Evolutionary conservation across 495 filamentous ascomycete species (phyloP).

Genomic region (Glarea lozoyensis): DNA sequence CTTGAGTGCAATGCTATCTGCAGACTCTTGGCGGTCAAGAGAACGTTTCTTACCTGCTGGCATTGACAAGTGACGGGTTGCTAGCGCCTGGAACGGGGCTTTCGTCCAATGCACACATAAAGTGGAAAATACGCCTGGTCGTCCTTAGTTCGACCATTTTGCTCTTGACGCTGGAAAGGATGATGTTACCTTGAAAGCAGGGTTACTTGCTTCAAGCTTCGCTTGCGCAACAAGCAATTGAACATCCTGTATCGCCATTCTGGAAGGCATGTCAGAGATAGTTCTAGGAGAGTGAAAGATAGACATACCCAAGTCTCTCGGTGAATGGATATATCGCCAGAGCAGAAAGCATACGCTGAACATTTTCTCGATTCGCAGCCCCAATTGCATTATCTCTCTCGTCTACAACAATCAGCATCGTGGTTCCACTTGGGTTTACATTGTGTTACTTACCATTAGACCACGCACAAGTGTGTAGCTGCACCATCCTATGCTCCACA

Average conservation of each 20-base stretch:
- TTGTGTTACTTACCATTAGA: constrained; percentile 51
- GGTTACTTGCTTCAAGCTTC: constrained; percentile 55
- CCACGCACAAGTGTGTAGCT: constrained; percentile 68
- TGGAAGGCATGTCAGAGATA: not conserved
- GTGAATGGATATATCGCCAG: constrained; percentile 54
- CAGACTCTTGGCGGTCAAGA: not conserved
- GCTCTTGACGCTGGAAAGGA: constrained; percentile 8
- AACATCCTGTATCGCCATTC: constrained; percentile 57
- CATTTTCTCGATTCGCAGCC: constrained; percentile 48
- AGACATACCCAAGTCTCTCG: constrained; percentile 24
- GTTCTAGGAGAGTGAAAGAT: not conserved
- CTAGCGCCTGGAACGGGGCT: constrained; percentile 22
- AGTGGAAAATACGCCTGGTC: constrained; percentile 62
- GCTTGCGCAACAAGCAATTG: constrained; percentile 57
- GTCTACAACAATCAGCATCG: no score
- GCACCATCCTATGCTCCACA: constrained; percentile 62
- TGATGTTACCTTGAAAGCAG: constrained; percentile 46
- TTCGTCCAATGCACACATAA: constrained; percentile 56
- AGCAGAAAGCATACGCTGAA: constrained; percentile 50
- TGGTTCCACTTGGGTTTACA: no score
- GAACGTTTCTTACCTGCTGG: not conserved
- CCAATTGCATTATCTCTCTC: constrained; percentile 55
- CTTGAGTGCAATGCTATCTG: not conserved
- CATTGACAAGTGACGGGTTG: not conserved
- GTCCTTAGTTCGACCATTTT: not conserved